A percentile compares a stretch with the other conserved stretches of the same genome.
Evolutionary conservation across 805 yeast genomes (phyloP).

Genomic region (Spencermartinsiella europaea): DNA sequence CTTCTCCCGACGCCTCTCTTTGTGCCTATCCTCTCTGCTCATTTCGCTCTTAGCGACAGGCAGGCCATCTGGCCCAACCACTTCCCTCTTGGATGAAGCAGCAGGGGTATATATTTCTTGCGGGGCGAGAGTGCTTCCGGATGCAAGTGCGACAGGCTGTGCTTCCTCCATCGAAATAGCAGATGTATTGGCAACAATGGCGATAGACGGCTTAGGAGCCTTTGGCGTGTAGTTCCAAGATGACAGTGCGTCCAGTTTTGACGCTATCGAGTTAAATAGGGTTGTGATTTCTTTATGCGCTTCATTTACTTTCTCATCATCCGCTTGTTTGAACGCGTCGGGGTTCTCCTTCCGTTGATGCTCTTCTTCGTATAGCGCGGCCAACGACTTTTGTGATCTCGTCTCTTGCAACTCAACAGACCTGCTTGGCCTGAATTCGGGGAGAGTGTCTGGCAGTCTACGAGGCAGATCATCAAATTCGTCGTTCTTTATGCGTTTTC

Average conservation of each 20-base stretch:
- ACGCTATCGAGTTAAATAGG: constrained; percentile 55
- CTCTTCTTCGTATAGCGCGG: constrained; percentile 89
- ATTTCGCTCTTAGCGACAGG: constrained; percentile 78
- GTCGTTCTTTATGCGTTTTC: constrained; percentile 66
- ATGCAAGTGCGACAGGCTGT: constrained; percentile 79
- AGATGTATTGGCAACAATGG: constrained; percentile 76
- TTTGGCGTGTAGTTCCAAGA: constrained; percentile 95
- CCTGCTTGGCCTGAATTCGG: constrained; percentile 43
- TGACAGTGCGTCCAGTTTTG: constrained; percentile 78
- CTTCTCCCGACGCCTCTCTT: constrained; percentile 82
- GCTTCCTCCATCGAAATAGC: constrained; percentile 93
- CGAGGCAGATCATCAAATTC: constrained; percentile 83
- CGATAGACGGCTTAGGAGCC: constrained; percentile 74
- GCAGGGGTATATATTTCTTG: constrained; percentile 73
- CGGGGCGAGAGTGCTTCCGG: constrained; percentile 79
- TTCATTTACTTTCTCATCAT: constrained; percentile 58
- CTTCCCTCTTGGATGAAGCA: constrained; percentile 44
- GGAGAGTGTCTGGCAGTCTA: constrained; percentile 60
- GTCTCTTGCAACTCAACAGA: constrained; percentile 68
- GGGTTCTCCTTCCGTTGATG: constrained; percentile 38
- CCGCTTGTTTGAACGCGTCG: constrained; percentile 41
- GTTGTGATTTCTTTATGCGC: constrained; percentile 76
- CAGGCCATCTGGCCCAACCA: constrained; percentile 64
- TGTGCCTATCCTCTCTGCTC: constrained; percentile 76
- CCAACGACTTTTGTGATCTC: constrained; percentile 81